Conservation (phyloP, 208 protist species). For the Wallacemonas sp. region DNA sequence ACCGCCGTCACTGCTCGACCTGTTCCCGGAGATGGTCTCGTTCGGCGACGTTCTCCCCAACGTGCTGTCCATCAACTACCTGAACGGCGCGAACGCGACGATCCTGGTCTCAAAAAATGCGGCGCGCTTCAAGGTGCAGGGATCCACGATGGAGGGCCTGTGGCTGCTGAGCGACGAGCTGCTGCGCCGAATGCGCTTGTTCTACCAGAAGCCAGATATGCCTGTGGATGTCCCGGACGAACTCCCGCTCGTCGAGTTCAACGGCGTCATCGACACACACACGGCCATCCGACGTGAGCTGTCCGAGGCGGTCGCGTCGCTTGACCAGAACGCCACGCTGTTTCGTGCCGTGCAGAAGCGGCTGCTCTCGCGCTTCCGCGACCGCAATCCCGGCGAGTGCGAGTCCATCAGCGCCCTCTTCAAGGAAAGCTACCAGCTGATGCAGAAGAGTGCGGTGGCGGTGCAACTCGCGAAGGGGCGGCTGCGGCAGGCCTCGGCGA, state of each 20-base stretch:
- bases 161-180: constrained; percentile 85
- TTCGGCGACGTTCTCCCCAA: constrained; percentile 49
- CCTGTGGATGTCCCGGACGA: constrained; percentile 67
- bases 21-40: constrained; percentile 85
- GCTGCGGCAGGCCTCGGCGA: constrained; percentile 50
- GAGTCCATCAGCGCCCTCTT: constrained; percentile 84
- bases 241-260: constrained; percentile 80
- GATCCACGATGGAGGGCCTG: constrained; percentile 81
- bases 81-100: constrained; percentile 87
- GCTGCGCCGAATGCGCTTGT: constrained; percentile 38
- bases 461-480: constrained; percentile 35
- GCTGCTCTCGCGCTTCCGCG: constrained; percentile 87
- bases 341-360: constrained; percentile 92
- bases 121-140: constrained; percentile 86
- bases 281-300: constrained; percentile 64
- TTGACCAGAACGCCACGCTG: constrained; percentile 62
- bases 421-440: constrained; percentile 65
- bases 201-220: constrained; percentile 41
- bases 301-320: constrained; percentile 25
- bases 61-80: constrained; percentile 80
- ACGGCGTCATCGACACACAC: constrained; percentile 83
- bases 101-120: constrained; percentile 93
- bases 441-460: constrained; percentile 54
- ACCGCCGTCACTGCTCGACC: constrained; percentile 60
- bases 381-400: constrained; percentile 77